phyloP scores from a whole-genome alignment of 176 grass and related monocot species.

The Typha latifolia region DNA sequence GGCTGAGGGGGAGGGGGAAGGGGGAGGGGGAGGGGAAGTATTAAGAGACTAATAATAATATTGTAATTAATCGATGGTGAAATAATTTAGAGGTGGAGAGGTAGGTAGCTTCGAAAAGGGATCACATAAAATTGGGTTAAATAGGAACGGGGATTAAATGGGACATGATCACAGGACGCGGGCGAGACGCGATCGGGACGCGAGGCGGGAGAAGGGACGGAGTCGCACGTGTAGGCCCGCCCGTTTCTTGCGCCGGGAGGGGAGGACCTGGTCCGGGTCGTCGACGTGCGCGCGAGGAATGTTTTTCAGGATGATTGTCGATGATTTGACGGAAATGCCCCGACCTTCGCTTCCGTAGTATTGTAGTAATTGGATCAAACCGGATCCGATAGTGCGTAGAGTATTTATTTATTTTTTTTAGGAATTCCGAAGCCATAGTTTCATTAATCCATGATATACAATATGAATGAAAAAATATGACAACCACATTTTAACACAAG shows the following conservation, averaged over 20 bases:
- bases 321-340: not conserved
- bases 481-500: too few relatives aligned
- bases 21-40: not conserved
- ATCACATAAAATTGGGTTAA: not conserved
- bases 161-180: not conserved
- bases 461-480: too few relatives aligned
- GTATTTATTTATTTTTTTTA: too few relatives aligned
- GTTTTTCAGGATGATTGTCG: not conserved
- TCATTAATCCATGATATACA: too few relatives aligned
- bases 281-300: not conserved
- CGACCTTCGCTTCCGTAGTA: not conserved
- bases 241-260: not conserved
- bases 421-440: too few relatives aligned
- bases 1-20: not conserved
- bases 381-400: too few relatives aligned
- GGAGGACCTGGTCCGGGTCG: not conserved
- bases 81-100: not conserved
- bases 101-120: not conserved
- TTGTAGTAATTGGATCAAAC: not conserved
- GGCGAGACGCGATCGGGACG: not conserved
- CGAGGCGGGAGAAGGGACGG: slow-evolving; percentile 2
- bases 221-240: not conserved
- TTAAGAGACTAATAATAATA: not conserved
- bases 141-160: slow-evolving; percentile 9
- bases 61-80: not conserved